Evolutionary conservation across 1,139 yeast genomes (phyloP), one percentile per base, ranked within the genome.

Genomic region (Protomyces macrosporus): DNA sequence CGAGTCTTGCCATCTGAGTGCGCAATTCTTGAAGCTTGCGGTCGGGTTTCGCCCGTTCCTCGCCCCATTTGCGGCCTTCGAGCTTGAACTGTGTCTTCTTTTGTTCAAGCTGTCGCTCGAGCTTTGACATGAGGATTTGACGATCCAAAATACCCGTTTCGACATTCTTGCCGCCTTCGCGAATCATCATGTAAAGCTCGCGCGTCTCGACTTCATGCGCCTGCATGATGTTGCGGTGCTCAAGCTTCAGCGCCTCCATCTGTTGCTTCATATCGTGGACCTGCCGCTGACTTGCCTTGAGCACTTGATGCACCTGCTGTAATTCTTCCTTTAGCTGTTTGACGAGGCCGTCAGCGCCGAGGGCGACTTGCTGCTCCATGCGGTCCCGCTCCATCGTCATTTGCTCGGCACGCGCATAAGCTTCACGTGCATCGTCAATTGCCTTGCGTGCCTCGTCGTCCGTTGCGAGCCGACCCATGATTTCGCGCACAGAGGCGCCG

Each of bases 391-490:
- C 97, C 0, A 95, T 95, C 51, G 84, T 81, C 6, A 95, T 88
- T 70, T 87, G 90, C 70, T 88, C 95, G 0, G 89, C 88, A 52
- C 81, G 79, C 70, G 83, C 85, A 55, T 83, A 82, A 53, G 86
- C 81, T 36, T 82, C 85, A 68, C 85, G 85, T 16, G 87, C 85
- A 69, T 91, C 97, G 55, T 81, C 75, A 63, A 87, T 78, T 0
- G 97, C 96, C 65, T 86, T 81, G 63, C 88, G 79, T 30, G 96
- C 97, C 74, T 87, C 88, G 67, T 90, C 97, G 74, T 93, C 98
- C 0, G 97, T 89, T 69, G 86, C 86, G 74, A 91, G 81, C n/a
- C 90, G 82, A 62, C 90, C 84, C 67, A 84, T 81, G 64, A 93
- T 79, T 67, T 87, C 80, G 71, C 90, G 95, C 50, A 93, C 88